Evolutionary conservation across 1,284 basidiomycete genomes (phyloP).

Genomic region (Entoloma clypeatum): DNA sequence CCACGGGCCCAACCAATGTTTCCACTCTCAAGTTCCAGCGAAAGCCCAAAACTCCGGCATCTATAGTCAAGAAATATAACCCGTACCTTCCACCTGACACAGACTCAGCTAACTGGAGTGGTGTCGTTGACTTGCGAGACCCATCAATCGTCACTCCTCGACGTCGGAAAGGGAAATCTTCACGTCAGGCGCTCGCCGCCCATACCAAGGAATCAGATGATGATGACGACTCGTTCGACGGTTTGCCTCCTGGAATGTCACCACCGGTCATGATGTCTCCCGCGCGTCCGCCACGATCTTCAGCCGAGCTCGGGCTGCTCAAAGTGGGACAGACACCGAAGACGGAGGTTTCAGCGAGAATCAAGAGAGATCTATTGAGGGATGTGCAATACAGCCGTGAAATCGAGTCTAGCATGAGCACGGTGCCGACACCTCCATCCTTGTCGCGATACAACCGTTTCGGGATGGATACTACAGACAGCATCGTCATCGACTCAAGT

Average conservation of each 20-base stretch:
- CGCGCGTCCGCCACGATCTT: conserved; percentile 62
- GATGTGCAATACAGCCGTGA: conserved; percentile 39
- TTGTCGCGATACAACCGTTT: conserved; percentile 53
- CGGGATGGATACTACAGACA: conserved; percentile 42
- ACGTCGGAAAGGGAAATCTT: conserved; percentile 29
- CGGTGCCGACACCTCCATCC: conserved; percentile 62
- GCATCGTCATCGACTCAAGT: conserved; percentile 45
- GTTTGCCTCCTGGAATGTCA: conserved; percentile 69
- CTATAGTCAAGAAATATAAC: conserved; percentile 56
- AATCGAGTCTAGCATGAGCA: conserved; percentile 59
- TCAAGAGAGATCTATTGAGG: conserved; percentile 57
- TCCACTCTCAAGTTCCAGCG: conserved; percentile 38
- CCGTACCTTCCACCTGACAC: conserved; percentile 56
- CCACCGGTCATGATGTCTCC: conserved; percentile 85
- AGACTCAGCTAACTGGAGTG: conserved; percentile 60
- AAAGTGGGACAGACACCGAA: conserved; percentile 59
- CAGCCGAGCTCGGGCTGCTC: conserved; percentile 46
- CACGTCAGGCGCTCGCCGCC: conserved; percentile 29
- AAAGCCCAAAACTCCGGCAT: conserved; percentile 53
- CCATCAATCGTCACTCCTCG: conserved; percentile 46
- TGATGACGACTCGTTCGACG: conserved; percentile 50
- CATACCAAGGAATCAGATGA: conserved; percentile 35
- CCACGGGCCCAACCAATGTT: conserved; percentile 24
- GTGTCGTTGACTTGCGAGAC: conserved; percentile 70
- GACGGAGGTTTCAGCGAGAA: conserved; percentile 64